Conservation (phyloP, 805 yeast species). For the Pichia nanzhaoensis region DNA sequence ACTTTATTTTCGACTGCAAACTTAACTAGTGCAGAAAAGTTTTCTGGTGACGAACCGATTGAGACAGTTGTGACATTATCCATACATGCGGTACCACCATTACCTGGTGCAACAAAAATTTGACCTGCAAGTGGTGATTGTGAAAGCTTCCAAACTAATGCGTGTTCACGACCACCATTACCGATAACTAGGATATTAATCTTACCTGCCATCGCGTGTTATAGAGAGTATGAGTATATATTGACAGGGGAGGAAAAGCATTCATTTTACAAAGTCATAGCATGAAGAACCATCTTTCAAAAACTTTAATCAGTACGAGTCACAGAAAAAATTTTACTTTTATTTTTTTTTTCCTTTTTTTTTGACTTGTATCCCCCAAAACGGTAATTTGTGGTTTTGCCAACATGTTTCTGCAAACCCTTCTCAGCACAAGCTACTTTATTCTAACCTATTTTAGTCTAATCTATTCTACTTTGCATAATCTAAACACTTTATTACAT, state of each 20-base stretch:
- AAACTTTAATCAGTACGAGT: too few relatives aligned
- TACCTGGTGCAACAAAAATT: slow-evolving; percentile 93
- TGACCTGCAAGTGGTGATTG: slow-evolving; percentile 67
- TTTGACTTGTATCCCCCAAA: too few relatives aligned
- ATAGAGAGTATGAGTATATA: not conserved
- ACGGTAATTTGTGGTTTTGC: too few relatives aligned
- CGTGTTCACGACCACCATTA: slow-evolving; percentile 99
- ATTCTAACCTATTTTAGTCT: too few relatives aligned
- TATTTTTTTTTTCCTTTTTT: too few relatives aligned
- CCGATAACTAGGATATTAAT: slow-evolving; percentile 78
- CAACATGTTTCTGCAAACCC: too few relatives aligned
- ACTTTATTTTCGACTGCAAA: slow-evolving; percentile 68
- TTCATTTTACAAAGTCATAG: too few relatives aligned
- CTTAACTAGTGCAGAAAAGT: slow-evolving; percentile 61
- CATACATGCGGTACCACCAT: slow-evolving; percentile 77
- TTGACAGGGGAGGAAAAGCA: not conserved
- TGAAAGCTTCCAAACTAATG: slow-evolving; percentile 83
- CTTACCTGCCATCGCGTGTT: slow-evolving; percentile 16
- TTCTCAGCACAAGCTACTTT: too few relatives aligned
- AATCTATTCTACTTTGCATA: too few relatives aligned
- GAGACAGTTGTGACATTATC: slow-evolving; percentile 63
- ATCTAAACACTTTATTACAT: not conserved
- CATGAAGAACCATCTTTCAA: too few relatives aligned
- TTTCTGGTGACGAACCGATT: slow-evolving; percentile 56
- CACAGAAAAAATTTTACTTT: too few relatives aligned